Evolutionary conservation across 805 yeast genomes (phyloP), one percentile per base, ranked within the genome.

Genomic region (Metschnikowia cubensis): DNA sequence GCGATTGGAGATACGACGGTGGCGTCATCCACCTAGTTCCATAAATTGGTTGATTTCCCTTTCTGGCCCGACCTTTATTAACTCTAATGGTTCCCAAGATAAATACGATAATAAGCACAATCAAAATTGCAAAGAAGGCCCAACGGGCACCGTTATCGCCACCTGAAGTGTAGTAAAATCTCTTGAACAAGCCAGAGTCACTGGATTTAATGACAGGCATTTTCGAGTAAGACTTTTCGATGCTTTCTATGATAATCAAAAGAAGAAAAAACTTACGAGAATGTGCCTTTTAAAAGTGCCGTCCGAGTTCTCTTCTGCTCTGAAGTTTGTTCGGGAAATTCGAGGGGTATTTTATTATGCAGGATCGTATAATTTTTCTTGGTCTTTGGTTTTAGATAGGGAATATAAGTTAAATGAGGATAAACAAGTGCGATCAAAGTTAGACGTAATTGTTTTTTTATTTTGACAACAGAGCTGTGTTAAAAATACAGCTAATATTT

Each of bases 11-110:
- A 61, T 88, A 88, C 10, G 84, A 74, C 0, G 95, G 95, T 6
- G 96, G 96, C 0, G 94, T 85, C 71, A 89, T 81, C 95, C 95
- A 87, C 10, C 87, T 80, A 0, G 94, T 87, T 8, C 92, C 92
- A 51, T 79, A 70, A 1, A 88, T 71, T 0, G 96, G 96, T 25
- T 69, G 72, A 53, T 72, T 68, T 1, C 85, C 85, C 21, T 61
- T 59, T 39, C 60, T 66, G 8, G 69, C 55, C 64, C 95, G 74
- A 49, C 73, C 74, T 42, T 71, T 77, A 59, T 87, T 87, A 13
- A 80, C 70, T 35, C 79, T 59, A 22, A 85, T 65, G 0, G 87
- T 82, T 42, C 76, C 76, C 0, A 77, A 29, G 3, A 84, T 55
- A 2, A 82, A 69, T 1, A 79, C 50, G 2, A 81, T 38, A 3